Evolutionary conservation across 2,329 filamentous ascomycete species (phyloP).

Genomic region (Sporothrix humicola): DNA sequence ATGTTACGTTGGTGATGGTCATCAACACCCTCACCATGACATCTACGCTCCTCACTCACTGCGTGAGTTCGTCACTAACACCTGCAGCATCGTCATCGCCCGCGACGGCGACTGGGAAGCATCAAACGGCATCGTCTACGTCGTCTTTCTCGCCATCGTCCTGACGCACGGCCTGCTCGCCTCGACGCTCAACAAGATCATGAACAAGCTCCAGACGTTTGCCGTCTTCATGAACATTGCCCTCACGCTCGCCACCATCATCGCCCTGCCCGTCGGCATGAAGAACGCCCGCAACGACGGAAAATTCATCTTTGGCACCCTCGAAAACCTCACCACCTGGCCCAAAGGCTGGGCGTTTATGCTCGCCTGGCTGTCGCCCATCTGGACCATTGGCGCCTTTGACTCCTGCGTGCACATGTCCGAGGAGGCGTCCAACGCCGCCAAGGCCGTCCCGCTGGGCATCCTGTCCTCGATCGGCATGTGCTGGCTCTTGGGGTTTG

Average conservation of each 20-base stretch:
- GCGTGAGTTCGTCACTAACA: background rate
- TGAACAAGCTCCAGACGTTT: constrained; percentile 63
- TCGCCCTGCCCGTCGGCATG: constrained; percentile 61
- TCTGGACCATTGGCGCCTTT: constrained; percentile 66
- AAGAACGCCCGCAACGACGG: constrained; percentile 48
- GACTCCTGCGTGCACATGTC: constrained; percentile 60
- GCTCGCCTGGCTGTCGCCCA: constrained; percentile 64
- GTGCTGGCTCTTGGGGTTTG: constrained; percentile 60
- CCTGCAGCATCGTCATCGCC: constrained; percentile 57
- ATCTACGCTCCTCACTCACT: background rate
- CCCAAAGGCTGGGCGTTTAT: constrained; percentile 64
- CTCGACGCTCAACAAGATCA: constrained; percentile 58
- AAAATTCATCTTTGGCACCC: constrained; percentile 61
- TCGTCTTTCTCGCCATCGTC: constrained; percentile 60
- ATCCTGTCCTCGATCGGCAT: constrained; percentile 63
- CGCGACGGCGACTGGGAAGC: constrained; percentile 62
- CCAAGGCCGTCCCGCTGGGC: constrained; percentile 57
- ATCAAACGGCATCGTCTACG: constrained; percentile 62
- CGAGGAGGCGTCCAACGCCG: constrained; percentile 66
- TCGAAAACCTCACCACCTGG: constrained; percentile 64
- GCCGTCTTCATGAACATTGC: constrained; percentile 62
- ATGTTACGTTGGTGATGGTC: background rate
- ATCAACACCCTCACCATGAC: too few species aligned
- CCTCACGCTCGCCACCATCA: constrained; percentile 61
- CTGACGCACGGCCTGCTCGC: constrained; percentile 60